phyloP scores from a whole-genome alignment of 148 eudicot genomes.

The Fagopyrum homotropicum region DNA sequence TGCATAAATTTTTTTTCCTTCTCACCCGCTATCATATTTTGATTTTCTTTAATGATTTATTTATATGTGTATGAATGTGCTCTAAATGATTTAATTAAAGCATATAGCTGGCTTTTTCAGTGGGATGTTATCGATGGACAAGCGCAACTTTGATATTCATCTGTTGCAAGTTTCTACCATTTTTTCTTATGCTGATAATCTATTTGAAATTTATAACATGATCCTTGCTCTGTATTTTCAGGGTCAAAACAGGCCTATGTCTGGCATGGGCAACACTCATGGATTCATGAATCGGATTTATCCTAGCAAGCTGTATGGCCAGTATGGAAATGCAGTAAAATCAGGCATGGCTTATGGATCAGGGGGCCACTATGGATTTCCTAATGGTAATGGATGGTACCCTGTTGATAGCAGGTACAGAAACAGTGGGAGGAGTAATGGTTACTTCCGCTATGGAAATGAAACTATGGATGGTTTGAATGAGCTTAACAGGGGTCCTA shows the following conservation, averaged over 20 bases:
- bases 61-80: neutral
- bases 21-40: too few relatives aligned
- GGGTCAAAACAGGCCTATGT: slow-evolving; percentile 52
- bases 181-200: neutral
- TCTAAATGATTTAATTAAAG: neutral
- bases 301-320: slow-evolving; percentile 46
- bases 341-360: slow-evolving; percentile 36
- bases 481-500: slow-evolving; percentile 69
- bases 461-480: slow-evolving; percentile 60
- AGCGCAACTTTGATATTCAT: neutral
- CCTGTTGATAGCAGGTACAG: slow-evolving; percentile 50
- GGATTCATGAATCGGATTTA: slow-evolving; percentile 53
- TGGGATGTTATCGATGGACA: neutral
- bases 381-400: slow-evolving; percentile 40
- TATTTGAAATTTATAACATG: neutral
- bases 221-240: slow-evolving; percentile 9
- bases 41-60: neutral
- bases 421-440: slow-evolving; percentile 44
- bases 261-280: slow-evolving; percentile 32
- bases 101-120: neutral
- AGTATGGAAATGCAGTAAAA: slow-evolving; percentile 41
- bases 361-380: slow-evolving; percentile 34
- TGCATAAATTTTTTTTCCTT: too few relatives aligned
- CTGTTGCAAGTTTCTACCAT: neutral
- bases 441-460: slow-evolving; percentile 36